Evolutionary conservation across 352 stramenopile species (phyloP), one percentile per base, ranked within the genome.

Genomic region (Phytophthora sansomeana): DNA sequence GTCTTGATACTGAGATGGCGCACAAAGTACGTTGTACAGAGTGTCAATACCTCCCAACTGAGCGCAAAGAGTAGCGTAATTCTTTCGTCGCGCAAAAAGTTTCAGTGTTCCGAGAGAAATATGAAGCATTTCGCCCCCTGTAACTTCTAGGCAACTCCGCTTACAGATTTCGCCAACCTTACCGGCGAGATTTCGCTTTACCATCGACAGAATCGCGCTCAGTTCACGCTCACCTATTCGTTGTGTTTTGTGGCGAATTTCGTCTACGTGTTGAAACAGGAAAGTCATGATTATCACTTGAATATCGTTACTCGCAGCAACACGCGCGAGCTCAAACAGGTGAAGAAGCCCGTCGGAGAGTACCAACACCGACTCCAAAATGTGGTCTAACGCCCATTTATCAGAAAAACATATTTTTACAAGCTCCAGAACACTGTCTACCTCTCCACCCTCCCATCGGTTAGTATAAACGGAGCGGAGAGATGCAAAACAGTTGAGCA

Each of bases 21-120:
- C 66, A 38, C 72, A 76, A 32, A 86, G 49, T 5, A 82, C 44
- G 32, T 68, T 49, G 38, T 81, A 80, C 21, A 86, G 14, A 7
- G 56, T 46, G 6, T 65, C 29, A 8, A 82, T 50, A 6, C 75
- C 69, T 11, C 63, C 60, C 10, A 72, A 38, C 0, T 67, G 35
- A 9, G 62, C 63, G 41, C 62, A 83, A 14, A 66, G 17, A 3
- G 60, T 11, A 17, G 74, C 72, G 58, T 57, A 80, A 9, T 60
- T 57, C 19, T 83, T 81, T 19, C 65, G 28, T 17, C 61, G 57
- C 6, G 67, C 60, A 52, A 78, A 60, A 6, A 55, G 5, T 56
- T 78, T 78, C 6, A 85, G 42, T 6, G 72, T 59, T 43, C 67
- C 46, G 4, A 85, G 59, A n/a, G 69, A 39, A 21, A 59, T 59